Conservation (phyloP, 352 stramenopile species). For the Pythium dissimile region DNA sequence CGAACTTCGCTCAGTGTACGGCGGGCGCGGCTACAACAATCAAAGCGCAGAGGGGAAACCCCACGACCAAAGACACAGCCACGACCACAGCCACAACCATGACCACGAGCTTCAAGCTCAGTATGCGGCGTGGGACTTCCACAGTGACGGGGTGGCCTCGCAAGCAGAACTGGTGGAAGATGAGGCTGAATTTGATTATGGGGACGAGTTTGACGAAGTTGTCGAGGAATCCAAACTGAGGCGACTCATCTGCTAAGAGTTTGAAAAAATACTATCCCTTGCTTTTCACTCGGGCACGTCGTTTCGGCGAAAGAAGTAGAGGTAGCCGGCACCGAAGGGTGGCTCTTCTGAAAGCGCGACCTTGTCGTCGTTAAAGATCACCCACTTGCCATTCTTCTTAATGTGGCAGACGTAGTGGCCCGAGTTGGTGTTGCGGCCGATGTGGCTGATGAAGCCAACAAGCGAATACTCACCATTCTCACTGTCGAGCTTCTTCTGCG, state of each 20-base stretch:
- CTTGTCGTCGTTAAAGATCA: conserved; percentile 99
- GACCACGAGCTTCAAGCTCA: conserved; percentile 11
- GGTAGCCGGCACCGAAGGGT: conserved; percentile 93
- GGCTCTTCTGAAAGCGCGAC: conserved; percentile 93
- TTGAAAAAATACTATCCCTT: neutral
- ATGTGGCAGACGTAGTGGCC: conserved; percentile 99
- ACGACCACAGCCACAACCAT: too few species aligned
- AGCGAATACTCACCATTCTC: conserved; percentile 89
- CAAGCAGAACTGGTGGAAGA: conserved; percentile 25
- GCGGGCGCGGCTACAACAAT: neutral
- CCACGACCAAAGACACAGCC: too few species aligned
- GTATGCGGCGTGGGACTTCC: conserved; percentile 20
- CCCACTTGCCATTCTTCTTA: conserved; percentile 95
- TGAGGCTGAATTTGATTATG: conserved; percentile 59
- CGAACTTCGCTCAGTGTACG: conserved; percentile 14
- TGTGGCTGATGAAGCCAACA: conserved; percentile 97
- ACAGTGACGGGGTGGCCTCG: conserved; percentile 22
- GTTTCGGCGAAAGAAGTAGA: conserved; percentile 92
- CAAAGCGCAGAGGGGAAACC: neutral
- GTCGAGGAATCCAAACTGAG: conserved; percentile 63
- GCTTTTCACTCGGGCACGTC: conserved; percentile 25
- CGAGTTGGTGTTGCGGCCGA: conserved; percentile 97
- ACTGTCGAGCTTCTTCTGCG: conserved; percentile 56
- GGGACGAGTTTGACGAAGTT: conserved; percentile 80
- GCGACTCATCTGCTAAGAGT: conserved; percentile 42